These are phyloP conservation scores for Hanseniaspora mollemarum DNA, from an alignment of 805 yeast genomes.

Conservation along the genomic window DNA sequence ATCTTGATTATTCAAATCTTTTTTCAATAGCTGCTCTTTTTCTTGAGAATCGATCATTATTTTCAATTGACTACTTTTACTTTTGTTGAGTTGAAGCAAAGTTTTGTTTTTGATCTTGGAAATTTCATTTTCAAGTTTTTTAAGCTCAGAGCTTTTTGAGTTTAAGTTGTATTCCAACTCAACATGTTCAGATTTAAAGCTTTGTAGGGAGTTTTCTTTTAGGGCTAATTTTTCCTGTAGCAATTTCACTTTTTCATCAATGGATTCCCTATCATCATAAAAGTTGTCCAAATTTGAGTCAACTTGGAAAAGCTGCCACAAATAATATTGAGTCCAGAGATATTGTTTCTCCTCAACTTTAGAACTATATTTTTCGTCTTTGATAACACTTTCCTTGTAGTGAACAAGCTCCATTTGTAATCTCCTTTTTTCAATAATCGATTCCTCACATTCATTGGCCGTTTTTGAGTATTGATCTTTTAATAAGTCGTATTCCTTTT, in stretches of 20 bases:
- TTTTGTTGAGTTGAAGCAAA: neutral
- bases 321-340: conserved; percentile 38
- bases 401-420: conserved; percentile 64
- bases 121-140: neutral
- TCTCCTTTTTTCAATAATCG: conserved; percentile 58
- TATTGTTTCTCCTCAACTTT: conserved; percentile 41
- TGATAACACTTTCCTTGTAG: conserved; percentile 62
- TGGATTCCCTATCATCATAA: conserved; percentile 20
- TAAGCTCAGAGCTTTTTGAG: neutral
- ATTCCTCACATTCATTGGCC: conserved; percentile 48
- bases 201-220: neutral
- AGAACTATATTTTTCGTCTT: conserved; percentile 54
- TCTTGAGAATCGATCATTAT: neutral
- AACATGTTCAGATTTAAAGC: conserved; percentile 1
- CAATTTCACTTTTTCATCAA: conserved; percentile 11
- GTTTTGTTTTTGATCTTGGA: conserved; percentile 2
- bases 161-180: conserved; percentile 1
- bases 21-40: neutral
- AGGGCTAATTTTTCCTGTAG: neutral
- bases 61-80: neutral
- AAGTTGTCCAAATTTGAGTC: conserved; percentile 31
- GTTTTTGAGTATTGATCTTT: conserved; percentile 56
- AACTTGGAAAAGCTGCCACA: conserved; percentile 58
- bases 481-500: conserved; percentile 53
- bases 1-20: conserved; percentile 7